Evolutionary conservation across 495 filamentous ascomycete genomes (phyloP), one percentile per base, ranked within the genome.

Genomic region (Trichoderma virens): DNA sequence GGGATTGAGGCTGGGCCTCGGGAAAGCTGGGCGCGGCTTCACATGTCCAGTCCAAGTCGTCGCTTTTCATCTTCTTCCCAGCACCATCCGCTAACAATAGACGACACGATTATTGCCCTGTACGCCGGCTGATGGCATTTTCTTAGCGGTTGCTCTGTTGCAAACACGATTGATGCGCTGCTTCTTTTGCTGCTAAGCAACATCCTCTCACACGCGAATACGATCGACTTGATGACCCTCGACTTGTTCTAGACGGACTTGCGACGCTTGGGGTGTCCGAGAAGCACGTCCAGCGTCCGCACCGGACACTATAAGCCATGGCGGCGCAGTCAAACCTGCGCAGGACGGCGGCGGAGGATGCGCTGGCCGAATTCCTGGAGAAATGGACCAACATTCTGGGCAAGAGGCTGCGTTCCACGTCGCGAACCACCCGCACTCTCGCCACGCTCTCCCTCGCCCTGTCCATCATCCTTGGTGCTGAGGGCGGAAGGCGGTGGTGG

Each of bases 311-410:
- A 45, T 3, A 45, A 47, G 31, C 39, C 43, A 97, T 97, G 92
- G 91, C 92, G 61, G 85, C 82, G 67, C 92, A 95, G 77, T 96
- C 92, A 32, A 95, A 90, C 9, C 82, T 97, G 63, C 88, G 86
- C 61, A 79, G 79, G 65, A 80, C 82, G 67, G 78, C 75, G 62
- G 78, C 80, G 66, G 80, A 87, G 70, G 88, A 92, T 74, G 85
- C 89, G 64, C 79, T 95, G 71, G 77, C 86, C 14, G 78, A 79
- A 5, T 81, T 95, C 35, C 82, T 90, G 70, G 75, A 84, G 39
- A 86, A 87, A 67, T 94, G 92, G 74, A 71, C 79, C 35, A 73
- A 82, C 14, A 71, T 90, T 38, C 66, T 93, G 23, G 85, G 83
- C 30, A 77, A 82, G 64, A 83, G 82, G 18, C 66, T 91, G 31